phyloP scores from a whole-genome alignment of 768 basidiomycete genomes.

The Clavaria fumosa region DNA sequence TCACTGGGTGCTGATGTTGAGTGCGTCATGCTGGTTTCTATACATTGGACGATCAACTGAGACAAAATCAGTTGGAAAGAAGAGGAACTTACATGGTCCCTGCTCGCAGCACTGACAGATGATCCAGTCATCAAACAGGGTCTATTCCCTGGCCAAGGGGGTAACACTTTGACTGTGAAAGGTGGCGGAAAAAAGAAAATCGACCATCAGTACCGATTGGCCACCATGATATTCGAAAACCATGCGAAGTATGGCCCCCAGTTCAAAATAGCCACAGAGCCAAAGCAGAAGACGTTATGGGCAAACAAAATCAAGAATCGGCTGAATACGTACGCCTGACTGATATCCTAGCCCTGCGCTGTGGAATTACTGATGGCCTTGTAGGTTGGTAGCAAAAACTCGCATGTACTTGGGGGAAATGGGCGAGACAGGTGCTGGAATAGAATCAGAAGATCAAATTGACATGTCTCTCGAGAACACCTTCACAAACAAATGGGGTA shows the following conservation, averaged over 20 bases:
- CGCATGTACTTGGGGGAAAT: neutral
- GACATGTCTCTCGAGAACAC: constrained; percentile 7
- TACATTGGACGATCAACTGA: too few relatives aligned
- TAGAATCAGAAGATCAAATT: constrained; percentile 7
- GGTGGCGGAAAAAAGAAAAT: constrained; percentile 10
- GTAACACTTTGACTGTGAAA: constrained; percentile 4
- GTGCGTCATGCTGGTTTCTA: neutral
- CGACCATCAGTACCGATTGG: constrained; percentile 7
- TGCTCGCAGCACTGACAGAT: constrained; percentile 4
- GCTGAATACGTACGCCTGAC: neutral
- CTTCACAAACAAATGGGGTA: constrained; percentile 8
- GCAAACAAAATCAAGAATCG: constrained; percentile 3
- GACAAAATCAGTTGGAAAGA: constrained; percentile 3
- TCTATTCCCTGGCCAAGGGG: constrained; percentile 10
- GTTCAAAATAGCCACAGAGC: neutral
- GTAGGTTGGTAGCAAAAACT: neutral
- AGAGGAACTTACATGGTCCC: constrained; percentile 1
- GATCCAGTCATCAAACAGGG: constrained; percentile 8
- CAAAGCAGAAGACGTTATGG: constrained; percentile 1
- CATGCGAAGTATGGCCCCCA: constrained; percentile 7
- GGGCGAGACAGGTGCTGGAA: constrained; percentile 11
- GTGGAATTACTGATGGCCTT: neutral
- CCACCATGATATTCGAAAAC: constrained; percentile 7
- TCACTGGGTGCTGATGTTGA: neutral
- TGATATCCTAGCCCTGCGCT: neutral